Percentiles rank a stretch among this genome's conserved stretches.
Evolutionary conservation across 805 yeast species (phyloP).

Genomic region (Yarrowia phangngaensis): DNA sequence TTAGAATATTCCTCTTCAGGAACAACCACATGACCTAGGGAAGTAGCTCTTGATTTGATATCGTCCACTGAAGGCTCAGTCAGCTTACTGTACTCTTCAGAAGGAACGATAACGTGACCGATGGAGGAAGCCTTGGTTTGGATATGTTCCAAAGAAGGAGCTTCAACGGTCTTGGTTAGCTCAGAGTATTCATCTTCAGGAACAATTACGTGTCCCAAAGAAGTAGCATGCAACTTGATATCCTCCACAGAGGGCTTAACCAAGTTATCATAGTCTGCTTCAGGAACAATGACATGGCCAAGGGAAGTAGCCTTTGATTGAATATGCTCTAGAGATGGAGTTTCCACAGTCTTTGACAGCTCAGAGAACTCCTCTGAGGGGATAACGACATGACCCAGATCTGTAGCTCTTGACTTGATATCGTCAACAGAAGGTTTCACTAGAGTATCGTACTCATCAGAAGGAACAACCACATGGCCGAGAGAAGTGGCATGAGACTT

Average conservation of each 20-base stretch:
- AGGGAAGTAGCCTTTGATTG: neutral
- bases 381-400: slow-evolving; percentile 30
- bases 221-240: slow-evolving; percentile 31
- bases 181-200: slow-evolving; percentile 27
- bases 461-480: slow-evolving; percentile 18
- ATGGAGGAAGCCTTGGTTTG: neutral
- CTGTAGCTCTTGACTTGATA: slow-evolving; percentile 31
- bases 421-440: slow-evolving; percentile 30
- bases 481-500: slow-evolving; percentile 32
- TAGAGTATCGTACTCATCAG: slow-evolving; percentile 28
- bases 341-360: neutral
- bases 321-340: neutral
- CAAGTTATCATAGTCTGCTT: slow-evolving; percentile 28
- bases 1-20: slow-evolving; percentile 27
- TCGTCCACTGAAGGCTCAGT: slow-evolving; percentile 30
- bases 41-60: slow-evolving; percentile 31
- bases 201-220: slow-evolving; percentile 29
- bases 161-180: neutral
- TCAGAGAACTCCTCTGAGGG: slow-evolving; percentile 27
- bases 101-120: neutral
- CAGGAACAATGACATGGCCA: neutral
- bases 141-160: neutral
- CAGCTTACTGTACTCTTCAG: slow-evolving; percentile 28
- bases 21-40: slow-evolving; percentile 30
- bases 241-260: slow-evolving; percentile 30